A percentile compares a stretch with the other conserved stretches of the same genome.
Evolutionary conservation across 1,284 basidiomycete genomes (phyloP).

Genomic region (Veloboletus limbatus): DNA sequence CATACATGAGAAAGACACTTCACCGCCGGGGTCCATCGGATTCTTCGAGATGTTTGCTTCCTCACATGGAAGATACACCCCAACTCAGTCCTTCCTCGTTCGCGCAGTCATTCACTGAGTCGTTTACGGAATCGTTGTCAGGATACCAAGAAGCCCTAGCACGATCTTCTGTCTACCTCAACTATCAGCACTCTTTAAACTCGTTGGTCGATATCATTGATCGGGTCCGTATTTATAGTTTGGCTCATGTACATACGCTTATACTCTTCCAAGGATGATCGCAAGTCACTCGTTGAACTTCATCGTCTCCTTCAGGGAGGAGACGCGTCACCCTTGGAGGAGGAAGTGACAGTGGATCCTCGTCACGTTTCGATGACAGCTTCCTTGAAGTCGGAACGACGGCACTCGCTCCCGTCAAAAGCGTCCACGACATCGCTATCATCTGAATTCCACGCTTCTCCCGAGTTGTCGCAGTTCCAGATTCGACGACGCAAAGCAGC

Average conservation of each 20-base stretch:
- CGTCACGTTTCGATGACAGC: conserved; percentile 26
- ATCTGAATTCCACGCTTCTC: conserved; percentile 44
- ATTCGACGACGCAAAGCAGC: conserved; percentile 67
- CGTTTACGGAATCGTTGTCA: conserved; percentile 15
- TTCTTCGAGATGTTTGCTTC: conserved; percentile 50
- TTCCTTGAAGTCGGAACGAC: conserved; percentile 54
- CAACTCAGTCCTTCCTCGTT: conserved; percentile 23
- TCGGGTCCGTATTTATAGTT: conserved; percentile 46
- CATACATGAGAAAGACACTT: conserved; percentile 45
- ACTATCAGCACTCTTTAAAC: conserved; percentile 74
- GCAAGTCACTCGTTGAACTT: conserved; percentile 66
- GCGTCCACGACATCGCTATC: conserved; percentile 58
- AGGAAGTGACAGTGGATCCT: conserved; percentile 21
- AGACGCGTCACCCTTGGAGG: conserved; percentile 22
- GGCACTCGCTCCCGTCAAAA: conserved; percentile 65
- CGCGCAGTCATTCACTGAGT: conserved; percentile 17
- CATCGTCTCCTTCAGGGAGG: conserved; percentile 61
- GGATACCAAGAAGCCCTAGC: conserved; percentile 21
- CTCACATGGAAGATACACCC: conserved; percentile 23
- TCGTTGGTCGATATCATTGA: conserved; percentile 75
- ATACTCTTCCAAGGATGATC: conserved; percentile 56
- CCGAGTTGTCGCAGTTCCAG: conserved; percentile 58
- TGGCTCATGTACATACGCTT: conserved; percentile 1
- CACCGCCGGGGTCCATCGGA: conserved; percentile 53
- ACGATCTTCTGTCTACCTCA: conserved; percentile 58